Evolutionary conservation across 2,329 filamentous ascomycete genomes (phyloP), one percentile per base, ranked within the genome.

Genomic region (Aspergillus tanneri): DNA sequence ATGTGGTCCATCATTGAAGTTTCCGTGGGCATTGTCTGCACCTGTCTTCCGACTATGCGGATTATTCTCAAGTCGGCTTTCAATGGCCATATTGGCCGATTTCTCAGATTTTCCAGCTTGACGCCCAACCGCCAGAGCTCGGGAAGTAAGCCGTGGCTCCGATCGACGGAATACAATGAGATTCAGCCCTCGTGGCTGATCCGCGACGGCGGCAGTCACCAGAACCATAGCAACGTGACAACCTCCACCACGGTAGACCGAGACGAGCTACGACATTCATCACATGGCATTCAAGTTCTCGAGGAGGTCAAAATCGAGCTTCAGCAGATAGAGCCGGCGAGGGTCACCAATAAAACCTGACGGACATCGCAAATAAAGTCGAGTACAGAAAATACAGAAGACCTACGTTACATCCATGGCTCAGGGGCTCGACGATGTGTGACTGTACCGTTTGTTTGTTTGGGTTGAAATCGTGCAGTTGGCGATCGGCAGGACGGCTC

Each of bases 1-100:
- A 44, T 44, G 23, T 44, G 42, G 42, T 44, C 42, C 5, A 44
- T 44, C 27, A 37, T 44, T 18, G 42, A 44, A 22, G 32, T 37
- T 4, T 44, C 42, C 9, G 30, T 37, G 5, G 42, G 22, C 3
- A 44, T 44, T 10, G 23, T 44, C 5, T 44, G 42, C 3, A 44
- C 42, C 11, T 44, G 32, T 5, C 42, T 44, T 7, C 42, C 42
- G 3, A 44, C 42, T 8, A 44, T 44, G 42, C 21, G 28, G 1
- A 24, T 37, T 12, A 37, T 37, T 16, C 16, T 44, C 9, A 24
- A 27, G 5, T 21, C 22, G 3, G 5, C 19, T 11, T 28, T 44
- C 16, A 27, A 23, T 25, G 21, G 42, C 5, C 25, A n/a, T 12
- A 6, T 44, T 5, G 42, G 30, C 10, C 42, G 32, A n/a, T 22